Conservation (phyloP, 306 rosid genomes). For the Comarum palustre region DNA sequence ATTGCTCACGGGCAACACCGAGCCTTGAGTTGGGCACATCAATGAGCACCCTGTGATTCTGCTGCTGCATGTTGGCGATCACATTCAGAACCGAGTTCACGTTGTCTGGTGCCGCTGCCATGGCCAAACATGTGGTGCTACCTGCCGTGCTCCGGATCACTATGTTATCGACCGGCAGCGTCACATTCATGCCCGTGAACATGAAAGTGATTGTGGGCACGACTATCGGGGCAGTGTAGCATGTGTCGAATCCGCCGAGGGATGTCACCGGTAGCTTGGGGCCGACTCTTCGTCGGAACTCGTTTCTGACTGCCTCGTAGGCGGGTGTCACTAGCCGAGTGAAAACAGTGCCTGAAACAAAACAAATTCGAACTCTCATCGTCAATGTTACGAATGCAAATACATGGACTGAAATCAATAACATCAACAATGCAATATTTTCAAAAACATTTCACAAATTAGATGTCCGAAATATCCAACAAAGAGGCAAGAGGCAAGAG, state of each 20-base stretch:
- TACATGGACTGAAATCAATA: not conserved
- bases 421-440: not conserved
- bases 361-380: not conserved
- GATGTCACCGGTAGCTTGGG: conserved; percentile 35
- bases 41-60: conserved; percentile 75
- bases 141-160: conserved; percentile 75
- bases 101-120: conserved; percentile 79
- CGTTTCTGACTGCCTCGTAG: conserved; percentile 61
- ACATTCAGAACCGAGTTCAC: conserved; percentile 87
- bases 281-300: conserved; percentile 59
- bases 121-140: conserved; percentile 62
- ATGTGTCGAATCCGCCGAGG: conserved; percentile 92
- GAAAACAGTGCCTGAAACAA: conserved; percentile 66
- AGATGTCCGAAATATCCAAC: not conserved
- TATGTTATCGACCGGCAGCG: conserved; percentile 71
- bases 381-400: not conserved
- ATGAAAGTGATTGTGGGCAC: conserved; percentile 74
- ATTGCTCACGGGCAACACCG: conserved; percentile 77
- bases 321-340: conserved; percentile 76
- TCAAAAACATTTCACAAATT: not conserved
- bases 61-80: conserved; percentile 93
- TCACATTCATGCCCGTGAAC: conserved; percentile 86
- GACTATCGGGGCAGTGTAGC: conserved; percentile 58
- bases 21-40: conserved; percentile 83
- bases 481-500: not conserved